phyloP scores from a whole-genome alignment of 2,329 filamentous ascomycete species.

The Neonectria hederae region DNA sequence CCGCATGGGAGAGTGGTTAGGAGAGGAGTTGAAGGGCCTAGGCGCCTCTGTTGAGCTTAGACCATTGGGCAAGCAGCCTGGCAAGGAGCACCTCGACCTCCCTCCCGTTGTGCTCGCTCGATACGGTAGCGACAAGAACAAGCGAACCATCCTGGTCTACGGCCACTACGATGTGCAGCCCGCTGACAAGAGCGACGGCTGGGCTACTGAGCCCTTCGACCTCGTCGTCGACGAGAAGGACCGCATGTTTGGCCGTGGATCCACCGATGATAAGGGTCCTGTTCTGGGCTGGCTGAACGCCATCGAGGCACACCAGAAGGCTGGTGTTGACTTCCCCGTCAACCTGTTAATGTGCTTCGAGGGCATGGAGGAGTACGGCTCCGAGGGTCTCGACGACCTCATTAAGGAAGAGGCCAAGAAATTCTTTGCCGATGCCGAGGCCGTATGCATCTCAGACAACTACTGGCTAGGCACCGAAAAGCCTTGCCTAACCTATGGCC shows the following conservation, averaged over 20 bases:
- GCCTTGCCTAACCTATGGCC: constrained; percentile 95
- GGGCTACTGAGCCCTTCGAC: constrained; percentile 94
- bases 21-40: constrained; percentile 80
- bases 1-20: constrained; percentile 94
- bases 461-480: constrained; percentile 99
- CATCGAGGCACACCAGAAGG: constrained; percentile 97
- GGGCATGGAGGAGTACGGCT: constrained; percentile 99
- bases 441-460: constrained; percentile 98
- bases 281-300: constrained; percentile 98
- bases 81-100: constrained; percentile 88
- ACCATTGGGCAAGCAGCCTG: constrained; percentile 88
- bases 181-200: constrained; percentile 90
- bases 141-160: constrained; percentile 95
- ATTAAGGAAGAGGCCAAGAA: constrained; percentile 91
- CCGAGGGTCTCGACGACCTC: constrained; percentile 93
- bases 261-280: constrained; percentile 97
- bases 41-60: constrained; percentile 90
- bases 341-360: constrained; percentile 99
- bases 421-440: constrained; percentile 95
- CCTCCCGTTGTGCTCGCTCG: constrained; percentile 92
- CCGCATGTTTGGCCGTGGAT: constrained; percentile 94
- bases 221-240: constrained; percentile 88
- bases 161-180: constrained; percentile 99
- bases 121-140: constrained; percentile 91
- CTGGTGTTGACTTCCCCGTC: constrained; percentile 92